Conservation (phyloP, 176 grass and related monocot species). For the Bromus sterilis region DNA sequence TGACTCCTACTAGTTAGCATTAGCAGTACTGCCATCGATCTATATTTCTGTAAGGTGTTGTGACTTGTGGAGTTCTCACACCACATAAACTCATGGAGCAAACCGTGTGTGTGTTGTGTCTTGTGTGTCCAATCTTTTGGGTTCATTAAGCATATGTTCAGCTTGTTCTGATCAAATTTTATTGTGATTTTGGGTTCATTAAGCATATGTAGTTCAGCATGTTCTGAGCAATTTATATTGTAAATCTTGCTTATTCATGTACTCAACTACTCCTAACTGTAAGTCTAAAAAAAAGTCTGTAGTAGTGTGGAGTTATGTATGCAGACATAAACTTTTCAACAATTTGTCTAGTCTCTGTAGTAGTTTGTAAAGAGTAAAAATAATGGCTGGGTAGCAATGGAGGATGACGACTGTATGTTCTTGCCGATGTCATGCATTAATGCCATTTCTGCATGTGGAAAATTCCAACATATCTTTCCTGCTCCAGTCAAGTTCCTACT, state of each 20-base stretch:
- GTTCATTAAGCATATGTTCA: not conserved
- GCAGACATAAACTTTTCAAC: not conserved
- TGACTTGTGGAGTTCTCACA: constrained; percentile 10
- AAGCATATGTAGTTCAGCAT: not conserved
- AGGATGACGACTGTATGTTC: not conserved
- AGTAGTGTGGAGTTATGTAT: not conserved
- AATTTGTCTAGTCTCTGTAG: not conserved
- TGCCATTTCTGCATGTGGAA: constrained; percentile 27
- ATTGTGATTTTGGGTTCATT: not conserved
- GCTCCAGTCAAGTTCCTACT: constrained; percentile 42
- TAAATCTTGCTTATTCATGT: not conserved
- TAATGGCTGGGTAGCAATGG: not conserved
- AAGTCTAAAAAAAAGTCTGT: too few relatives aligned
- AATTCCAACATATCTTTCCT: constrained; percentile 29
- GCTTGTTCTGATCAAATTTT: not conserved
- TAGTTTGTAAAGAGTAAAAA: not conserved
- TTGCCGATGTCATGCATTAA: constrained; percentile 13
- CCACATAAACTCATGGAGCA: constrained; percentile 11
- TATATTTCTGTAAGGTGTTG: not conserved
- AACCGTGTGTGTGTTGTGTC: not conserved
- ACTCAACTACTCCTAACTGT: not conserved
- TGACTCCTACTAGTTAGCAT: not conserved
- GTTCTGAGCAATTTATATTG: not conserved
- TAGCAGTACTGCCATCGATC: not conserved
- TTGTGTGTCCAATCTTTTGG: not conserved